Evolutionary conservation across 192 early-diverging fungal genomes (phyloP), one percentile per base, ranked within the genome.

Genomic region (Coemansia sp.): DNA sequence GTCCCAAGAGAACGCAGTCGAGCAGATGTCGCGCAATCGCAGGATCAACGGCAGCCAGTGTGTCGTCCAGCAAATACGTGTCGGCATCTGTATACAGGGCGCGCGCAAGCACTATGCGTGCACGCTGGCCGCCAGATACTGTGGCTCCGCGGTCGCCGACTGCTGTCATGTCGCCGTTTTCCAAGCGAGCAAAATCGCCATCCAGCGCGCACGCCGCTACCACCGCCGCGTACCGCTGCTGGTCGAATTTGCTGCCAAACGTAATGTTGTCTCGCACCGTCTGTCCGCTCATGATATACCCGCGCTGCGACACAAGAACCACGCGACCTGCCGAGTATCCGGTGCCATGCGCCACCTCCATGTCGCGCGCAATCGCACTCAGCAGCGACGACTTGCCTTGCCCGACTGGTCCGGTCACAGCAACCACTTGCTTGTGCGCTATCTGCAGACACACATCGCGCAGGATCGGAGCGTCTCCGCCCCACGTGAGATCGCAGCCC

Each of bases 41-140:
- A 0, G 85, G 84, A 73, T 96, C 94, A 0, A 95, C 90, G 22
- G 91, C 93, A 50, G 85, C 84, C 36, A 97, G 75, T 0, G 91
- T 89, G 63, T 95, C 93, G 67, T 94, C 93, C 9, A 94, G 61
- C 13, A 94, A 74, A 4, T 88, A 76, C 49, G 92, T 87, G 38
- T 92, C 90, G 1, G 62, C 45, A 14, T 86, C 75, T 55, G 89
- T 73, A 72, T 95, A 93, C 0, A 90, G 75, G 5, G 88, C 80
- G 5, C 95, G 86, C 3, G 93, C 93, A 8, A 95, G 62, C 0
- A 89, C 79, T 4, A 87, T 80, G 5, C 95, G 85, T 0, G 93
- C 93, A 4, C 94, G 59, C 79, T 97, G 95, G 5, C 93, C 93
- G 36, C 90, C 88, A 20, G 70, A 87, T 8, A 86, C 17, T 11